Percentiles rank a stretch among this genome's conserved stretches.
These are phyloP conservation scores for Parafenestella ontariensis DNA, from an alignment of 2,329 filamentous ascomycete genomes.

Conservation along the genomic window DNA sequence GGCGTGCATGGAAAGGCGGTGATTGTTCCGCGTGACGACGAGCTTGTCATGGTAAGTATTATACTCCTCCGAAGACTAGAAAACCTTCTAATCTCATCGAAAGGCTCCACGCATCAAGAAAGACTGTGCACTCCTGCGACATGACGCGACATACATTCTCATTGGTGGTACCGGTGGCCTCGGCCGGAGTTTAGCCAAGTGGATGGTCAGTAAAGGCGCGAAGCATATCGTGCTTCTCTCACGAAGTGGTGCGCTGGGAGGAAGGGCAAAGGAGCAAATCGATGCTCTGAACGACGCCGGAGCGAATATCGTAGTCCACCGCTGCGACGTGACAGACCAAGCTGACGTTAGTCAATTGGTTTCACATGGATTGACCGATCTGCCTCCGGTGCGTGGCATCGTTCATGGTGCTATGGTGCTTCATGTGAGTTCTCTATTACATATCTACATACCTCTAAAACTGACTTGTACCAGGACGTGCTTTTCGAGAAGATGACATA, in stretches of 20 bases:
- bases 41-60: slow-evolving; percentile 29
- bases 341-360: slow-evolving; percentile 19
- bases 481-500: slow-evolving; percentile 30
- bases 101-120: slow-evolving; percentile 22
- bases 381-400: slow-evolving; percentile 33
- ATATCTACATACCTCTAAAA: background rate
- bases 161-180: slow-evolving; percentile 36
- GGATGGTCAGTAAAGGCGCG: slow-evolving; percentile 35
- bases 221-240: slow-evolving; percentile 31
- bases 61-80: background rate
- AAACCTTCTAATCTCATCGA: background rate
- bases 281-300: slow-evolving; percentile 18
- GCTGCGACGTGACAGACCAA: slow-evolving; percentile 25
- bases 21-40: slow-evolving; percentile 22
- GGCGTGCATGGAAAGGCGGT: slow-evolving; percentile 21
- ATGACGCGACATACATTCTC: slow-evolving; percentile 34
- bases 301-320: slow-evolving; percentile 18
- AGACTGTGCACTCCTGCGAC: slow-evolving; percentile 3
- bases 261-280: slow-evolving; percentile 19
- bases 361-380: slow-evolving; percentile 10
- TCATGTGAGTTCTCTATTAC: slow-evolving; percentile 13
- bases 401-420: slow-evolving; percentile 37
- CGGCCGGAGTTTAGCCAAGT: slow-evolving; percentile 31
- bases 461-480: slow-evolving; percentile 16
- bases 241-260: slow-evolving; percentile 18